These are phyloP conservation scores for Lizonia empirigonia DNA, from an alignment of 2,329 filamentous ascomycete genomes.

Conservation along the genomic window DNA sequence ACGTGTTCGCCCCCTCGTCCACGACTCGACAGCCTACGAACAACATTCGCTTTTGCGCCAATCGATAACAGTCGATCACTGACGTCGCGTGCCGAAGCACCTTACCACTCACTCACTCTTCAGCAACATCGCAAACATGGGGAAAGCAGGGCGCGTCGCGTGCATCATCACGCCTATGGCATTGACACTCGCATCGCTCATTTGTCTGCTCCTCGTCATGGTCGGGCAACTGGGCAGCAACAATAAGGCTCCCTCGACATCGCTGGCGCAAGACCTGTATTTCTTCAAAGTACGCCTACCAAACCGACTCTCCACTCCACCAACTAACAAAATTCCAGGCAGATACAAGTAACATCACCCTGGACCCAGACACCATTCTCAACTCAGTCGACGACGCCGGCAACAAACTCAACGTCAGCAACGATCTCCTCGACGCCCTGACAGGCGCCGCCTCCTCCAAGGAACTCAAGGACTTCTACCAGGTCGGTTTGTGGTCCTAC, in stretches of 20 bases:
- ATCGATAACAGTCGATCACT: constrained; percentile 13
- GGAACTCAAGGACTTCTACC: constrained; percentile 75
- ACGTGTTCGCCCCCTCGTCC: constrained; percentile 4
- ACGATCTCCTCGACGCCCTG: constrained; percentile 50
- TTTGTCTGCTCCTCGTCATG: constrained; percentile 67
- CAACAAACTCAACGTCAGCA: constrained; percentile 40
- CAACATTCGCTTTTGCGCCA: constrained; percentile 5
- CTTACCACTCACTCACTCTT: neutral
- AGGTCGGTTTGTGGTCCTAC: constrained; percentile 85
- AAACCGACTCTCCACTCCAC: constrained; percentile 44
- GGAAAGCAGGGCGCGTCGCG: constrained; percentile 75
- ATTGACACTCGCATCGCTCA: constrained; percentile 76
- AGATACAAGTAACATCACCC: constrained; percentile 59
- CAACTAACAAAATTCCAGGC: constrained; percentile 36
- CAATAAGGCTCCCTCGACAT: constrained; percentile 43
- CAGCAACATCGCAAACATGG: constrained; percentile 58
- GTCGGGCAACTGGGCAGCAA: constrained; percentile 60
- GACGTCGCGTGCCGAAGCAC: constrained; percentile 11
- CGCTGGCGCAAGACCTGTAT: constrained; percentile 58
- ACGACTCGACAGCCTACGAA: neutral
- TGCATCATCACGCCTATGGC: constrained; percentile 88
- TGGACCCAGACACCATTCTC: constrained; percentile 51
- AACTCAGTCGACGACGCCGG: constrained; percentile 31
- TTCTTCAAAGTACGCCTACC: constrained; percentile 63
- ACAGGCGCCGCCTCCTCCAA: constrained; percentile 43